Percentiles rank a stretch among this genome's conserved stretches.
Evolutionary conservation across 2,329 filamentous ascomycete species (phyloP).

Genomic region (Colletotrichum sp.): DNA sequence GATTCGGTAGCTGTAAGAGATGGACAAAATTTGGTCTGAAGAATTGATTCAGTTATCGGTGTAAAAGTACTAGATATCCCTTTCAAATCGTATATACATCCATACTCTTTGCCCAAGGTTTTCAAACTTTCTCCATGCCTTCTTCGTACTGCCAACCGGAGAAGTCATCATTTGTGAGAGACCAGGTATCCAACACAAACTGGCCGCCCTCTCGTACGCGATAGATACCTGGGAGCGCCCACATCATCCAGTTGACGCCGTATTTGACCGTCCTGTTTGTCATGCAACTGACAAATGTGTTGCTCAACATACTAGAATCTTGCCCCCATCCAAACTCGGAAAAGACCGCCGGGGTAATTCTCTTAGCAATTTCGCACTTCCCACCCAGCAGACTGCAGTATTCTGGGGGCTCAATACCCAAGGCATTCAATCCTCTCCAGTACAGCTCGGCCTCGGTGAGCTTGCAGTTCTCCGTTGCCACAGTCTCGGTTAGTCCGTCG

Average conservation of each 20-base stretch:
- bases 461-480: constrained; percentile 49
- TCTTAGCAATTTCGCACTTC: background rate
- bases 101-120: constrained; percentile 51
- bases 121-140: constrained; percentile 52
- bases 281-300: background rate
- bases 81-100: background rate
- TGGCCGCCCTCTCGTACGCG: background rate
- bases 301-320: background rate
- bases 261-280: background rate
- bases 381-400: background rate
- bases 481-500: constrained; percentile 33
- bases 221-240: background rate
- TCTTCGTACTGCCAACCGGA: constrained; percentile 47
- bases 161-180: constrained; percentile 45
- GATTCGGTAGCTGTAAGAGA: background rate
- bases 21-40: background rate
- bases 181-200: background rate
- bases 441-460: constrained; percentile 52
- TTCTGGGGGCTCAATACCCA: constrained; percentile 42
- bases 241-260: background rate
- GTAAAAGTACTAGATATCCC: background rate
- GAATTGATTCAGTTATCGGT: background rate
- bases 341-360: background rate
- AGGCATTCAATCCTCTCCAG: constrained; percentile 52
- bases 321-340: background rate